Conservation (phyloP, 1,139 yeast species). For the Ogataea hybrid region DNA sequence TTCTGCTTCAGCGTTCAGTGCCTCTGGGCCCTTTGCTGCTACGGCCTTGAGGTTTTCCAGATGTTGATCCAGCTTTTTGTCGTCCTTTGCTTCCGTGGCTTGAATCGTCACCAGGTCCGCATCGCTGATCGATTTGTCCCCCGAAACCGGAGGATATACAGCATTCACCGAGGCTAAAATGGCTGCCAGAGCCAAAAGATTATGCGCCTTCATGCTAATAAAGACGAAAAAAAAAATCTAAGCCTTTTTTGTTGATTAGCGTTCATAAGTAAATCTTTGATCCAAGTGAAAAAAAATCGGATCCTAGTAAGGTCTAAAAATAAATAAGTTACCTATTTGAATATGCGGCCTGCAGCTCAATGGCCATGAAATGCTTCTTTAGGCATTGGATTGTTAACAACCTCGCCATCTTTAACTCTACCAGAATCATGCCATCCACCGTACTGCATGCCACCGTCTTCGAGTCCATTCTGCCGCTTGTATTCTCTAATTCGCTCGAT, state of each 20-base stretch:
- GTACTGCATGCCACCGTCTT: slow-evolving; percentile 46
- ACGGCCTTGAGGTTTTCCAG: slow-evolving; percentile 14
- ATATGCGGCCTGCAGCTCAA: slow-evolving; percentile 2
- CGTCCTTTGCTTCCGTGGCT: slow-evolving; percentile 8
- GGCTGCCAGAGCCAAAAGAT: slow-evolving; percentile 2
- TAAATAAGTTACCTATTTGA: slow-evolving; percentile 6
- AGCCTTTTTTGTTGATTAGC: neutral
- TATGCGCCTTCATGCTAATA: slow-evolving; percentile 2
- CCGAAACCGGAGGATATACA: slow-evolving; percentile 27
- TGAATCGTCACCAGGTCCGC: slow-evolving; percentile 30
- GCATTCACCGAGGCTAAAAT: slow-evolving; percentile 13
- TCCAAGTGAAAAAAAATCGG: no score
- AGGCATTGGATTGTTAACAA: slow-evolving; percentile 55
- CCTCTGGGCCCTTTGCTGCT: slow-evolving; percentile 14
- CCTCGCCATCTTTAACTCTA: slow-evolving; percentile 61
- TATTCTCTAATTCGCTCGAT: slow-evolving; percentile 65
- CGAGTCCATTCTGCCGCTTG: slow-evolving; percentile 31
- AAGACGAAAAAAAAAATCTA: slow-evolving; percentile 1
- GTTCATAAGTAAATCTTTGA: no score
- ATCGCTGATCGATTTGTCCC: slow-evolving; percentile 12
- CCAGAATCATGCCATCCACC: slow-evolving; percentile 76
- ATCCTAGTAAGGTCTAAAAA: neutral
- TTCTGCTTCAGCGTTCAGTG: slow-evolving; percentile 14
- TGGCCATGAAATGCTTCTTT: slow-evolving; percentile 32
- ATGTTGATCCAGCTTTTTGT: slow-evolving; percentile 14